Evolutionary conservation across 371 early-diverging fungal genomes (phyloP), one percentile per base, ranked within the genome.

Genomic region (Thermomucor indicae-seudaticae): DNA sequence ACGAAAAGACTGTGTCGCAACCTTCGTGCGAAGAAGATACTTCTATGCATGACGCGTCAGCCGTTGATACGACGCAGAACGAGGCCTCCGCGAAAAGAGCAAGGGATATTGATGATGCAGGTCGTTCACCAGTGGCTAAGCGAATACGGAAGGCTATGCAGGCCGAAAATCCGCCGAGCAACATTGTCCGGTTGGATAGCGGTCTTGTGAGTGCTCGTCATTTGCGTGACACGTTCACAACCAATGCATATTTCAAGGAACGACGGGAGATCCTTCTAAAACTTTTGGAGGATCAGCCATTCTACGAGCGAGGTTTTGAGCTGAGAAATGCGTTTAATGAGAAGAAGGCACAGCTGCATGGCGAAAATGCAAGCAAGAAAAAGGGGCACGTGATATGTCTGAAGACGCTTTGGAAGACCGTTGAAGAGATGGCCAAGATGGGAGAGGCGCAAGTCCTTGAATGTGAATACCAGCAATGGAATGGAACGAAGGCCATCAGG

Each of bases 351-450:
- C 45, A 42, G 31, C 11, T 45, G 47, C 50, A 43, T 47, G 29
- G 25, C 14, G 25, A 40, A 25, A 29, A 19, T 10, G 12, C 35
- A 6, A 24, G 32, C 11, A 12, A 35, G 6, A 51, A 51, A 10
- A 8, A 43, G 14, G n/a, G 16, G 20, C 22, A 28, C 4, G n/a
- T 2, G 3, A 50, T 61, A 1, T 47, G 51, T 23, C 39, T 16
- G 10, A 61, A 53, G 30, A 70, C 70, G 1, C 6, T 73, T 0
- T 51, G 60, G 55, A 29, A 41, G 25, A 37, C 63, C 2, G 57
- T 46, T 0, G 6, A 39, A n/a, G 41, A 29, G 4, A 17, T 57
- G 11, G 6, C 51, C 25, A 57, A 16, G 6, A n/a, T n/a, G n/a
- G n/a, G n/a, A n/a, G n/a, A n/a, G n/a, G n/a, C n/a, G n/a, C n/a